Base-by-base conservation (phyloP, 257 asterid species). In the Solanum pennellii region DNA sequence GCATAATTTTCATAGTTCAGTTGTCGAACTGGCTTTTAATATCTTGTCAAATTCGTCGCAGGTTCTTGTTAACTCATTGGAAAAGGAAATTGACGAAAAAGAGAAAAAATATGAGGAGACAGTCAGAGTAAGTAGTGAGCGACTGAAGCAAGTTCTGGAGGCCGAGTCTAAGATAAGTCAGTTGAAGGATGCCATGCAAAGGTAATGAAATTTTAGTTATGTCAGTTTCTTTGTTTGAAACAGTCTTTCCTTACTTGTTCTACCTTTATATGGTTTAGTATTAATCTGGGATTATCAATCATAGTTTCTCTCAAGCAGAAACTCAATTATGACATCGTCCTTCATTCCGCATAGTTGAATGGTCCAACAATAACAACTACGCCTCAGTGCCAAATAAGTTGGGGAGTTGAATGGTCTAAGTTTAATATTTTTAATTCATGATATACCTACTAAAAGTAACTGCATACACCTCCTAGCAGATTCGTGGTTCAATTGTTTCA, bases 91-190 rank as follows among this genome's bases (percentile, higher is more conserved):
- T 88, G 94, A 93, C 76, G 96, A 95, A 89, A 94, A 89, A n/a
- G 96, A 93, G 89, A 94, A 91, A 88, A 94, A 93, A 89, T 93
- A 89, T n/a, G 94, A 92, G 90, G 98, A 95, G 87, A 86, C 91
- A 21, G 89, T 87, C 89, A 93, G 87, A 86, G 91, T 90, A 87
- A 91, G 96, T 79, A 93, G 92, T 90, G 95, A 94, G 68, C 91
- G 96, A 45, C 88, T 94, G 88, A 93, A 92, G 89, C 98, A 93
- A 90, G 92, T 93, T 47, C 73, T 87, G 91, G 98, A 95, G 87
- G 96, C 99, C 41, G 98, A 96, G 89, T 91, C 98, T 69, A 92
- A 91, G 88, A 89, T 95, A 86, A 92, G 92, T 88, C 92, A 91
- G 92, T 83, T 95, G 91, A 96, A 95, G 93, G 92, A 93, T 56